phyloP scores from a whole-genome alignment of 805 yeast genomes.

The Teunomyces stri region DNA sequence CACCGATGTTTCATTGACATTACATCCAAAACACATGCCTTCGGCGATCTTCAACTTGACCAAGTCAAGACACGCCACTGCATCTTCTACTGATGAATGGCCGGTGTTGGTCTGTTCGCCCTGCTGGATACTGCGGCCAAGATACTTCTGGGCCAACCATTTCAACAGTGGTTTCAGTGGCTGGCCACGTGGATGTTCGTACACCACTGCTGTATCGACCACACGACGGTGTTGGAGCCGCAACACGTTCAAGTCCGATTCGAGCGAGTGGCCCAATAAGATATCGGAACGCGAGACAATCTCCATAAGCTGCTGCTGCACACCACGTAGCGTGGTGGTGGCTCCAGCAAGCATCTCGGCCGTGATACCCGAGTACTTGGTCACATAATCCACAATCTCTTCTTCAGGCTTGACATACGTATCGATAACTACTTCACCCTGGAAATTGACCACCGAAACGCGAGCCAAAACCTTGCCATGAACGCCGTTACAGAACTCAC shows the following conservation, averaged over 20 bases:
- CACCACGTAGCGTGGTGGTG: constrained; percentile 62
- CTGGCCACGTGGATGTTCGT: constrained; percentile 79
- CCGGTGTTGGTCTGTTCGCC: constrained; percentile 54
- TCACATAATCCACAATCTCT: constrained; percentile 74
- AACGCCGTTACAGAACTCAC: constrained; percentile 83
- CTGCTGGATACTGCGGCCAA: constrained; percentile 62
- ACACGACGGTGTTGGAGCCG: constrained; percentile 68
- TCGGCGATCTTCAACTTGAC: constrained; percentile 65
- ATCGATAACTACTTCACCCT: constrained; percentile 62
- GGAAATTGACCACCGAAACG: constrained; percentile 67
- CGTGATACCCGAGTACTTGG: constrained; percentile 85
- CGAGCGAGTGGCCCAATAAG: constrained; percentile 86
- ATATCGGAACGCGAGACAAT: constrained; percentile 57
- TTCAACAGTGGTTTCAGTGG: constrained; percentile 77
- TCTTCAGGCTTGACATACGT: constrained; percentile 75
- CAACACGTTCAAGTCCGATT: constrained; percentile 74
- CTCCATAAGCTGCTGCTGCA: constrained; percentile 55
- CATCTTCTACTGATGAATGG: constrained; percentile 87
- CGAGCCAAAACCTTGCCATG: constrained; percentile 67
- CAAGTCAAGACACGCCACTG: constrained; percentile 74
- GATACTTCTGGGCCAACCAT: constrained; percentile 58
- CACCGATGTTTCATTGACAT: constrained; percentile 23
- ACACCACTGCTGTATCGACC: constrained; percentile 77
- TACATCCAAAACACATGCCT: constrained; percentile 63
- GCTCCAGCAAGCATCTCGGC: constrained; percentile 60